Evolutionary conservation across 345 rosid species (phyloP).

Genomic region (Euphorbia peplus): DNA sequence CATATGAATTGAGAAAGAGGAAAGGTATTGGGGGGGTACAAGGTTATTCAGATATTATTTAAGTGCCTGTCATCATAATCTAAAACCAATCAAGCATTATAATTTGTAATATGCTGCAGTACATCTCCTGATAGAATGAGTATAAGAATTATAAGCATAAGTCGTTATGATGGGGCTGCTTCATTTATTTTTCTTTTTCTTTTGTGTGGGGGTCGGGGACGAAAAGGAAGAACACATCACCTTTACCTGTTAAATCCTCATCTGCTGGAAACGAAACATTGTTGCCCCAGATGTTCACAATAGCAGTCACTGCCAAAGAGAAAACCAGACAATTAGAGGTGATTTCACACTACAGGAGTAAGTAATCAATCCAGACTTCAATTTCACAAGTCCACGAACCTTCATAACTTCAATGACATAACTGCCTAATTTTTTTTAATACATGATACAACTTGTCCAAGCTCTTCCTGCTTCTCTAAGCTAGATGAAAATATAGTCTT

Average conservation of each 20-base stretch:
- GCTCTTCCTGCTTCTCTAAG: slow-evolving; percentile 21
- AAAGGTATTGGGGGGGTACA: neutral
- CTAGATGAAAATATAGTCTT: neutral
- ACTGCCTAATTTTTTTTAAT: slow-evolving; percentile 4
- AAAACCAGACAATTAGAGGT: neutral
- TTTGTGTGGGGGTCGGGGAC: too few relatives aligned
- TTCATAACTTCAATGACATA: slow-evolving; percentile 7
- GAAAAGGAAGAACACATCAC: neutral
- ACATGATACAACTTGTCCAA: slow-evolving; percentile 14
- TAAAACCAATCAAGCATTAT: neutral
- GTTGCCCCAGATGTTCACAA: slow-evolving; percentile 21
- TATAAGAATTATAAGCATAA: neutral
- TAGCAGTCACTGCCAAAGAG: slow-evolving; percentile 23
- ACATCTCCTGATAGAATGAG: neutral
- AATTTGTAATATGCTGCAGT: neutral
- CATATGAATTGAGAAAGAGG: too few relatives aligned
- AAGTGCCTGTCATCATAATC: slow-evolving; percentile 4
- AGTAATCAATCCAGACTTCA: slow-evolving; percentile 3
- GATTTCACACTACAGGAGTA: neutral
- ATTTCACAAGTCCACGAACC: slow-evolving; percentile 20
- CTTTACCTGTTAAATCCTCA: slow-evolving; percentile 20
- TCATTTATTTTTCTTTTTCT: too few relatives aligned
- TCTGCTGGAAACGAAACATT: slow-evolving; percentile 2
- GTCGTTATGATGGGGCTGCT: neutral
- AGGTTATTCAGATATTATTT: neutral